Evolutionary conservation across 2,329 filamentous ascomycete genomes (phyloP).

Genomic region (Cadophora sp.): DNA sequence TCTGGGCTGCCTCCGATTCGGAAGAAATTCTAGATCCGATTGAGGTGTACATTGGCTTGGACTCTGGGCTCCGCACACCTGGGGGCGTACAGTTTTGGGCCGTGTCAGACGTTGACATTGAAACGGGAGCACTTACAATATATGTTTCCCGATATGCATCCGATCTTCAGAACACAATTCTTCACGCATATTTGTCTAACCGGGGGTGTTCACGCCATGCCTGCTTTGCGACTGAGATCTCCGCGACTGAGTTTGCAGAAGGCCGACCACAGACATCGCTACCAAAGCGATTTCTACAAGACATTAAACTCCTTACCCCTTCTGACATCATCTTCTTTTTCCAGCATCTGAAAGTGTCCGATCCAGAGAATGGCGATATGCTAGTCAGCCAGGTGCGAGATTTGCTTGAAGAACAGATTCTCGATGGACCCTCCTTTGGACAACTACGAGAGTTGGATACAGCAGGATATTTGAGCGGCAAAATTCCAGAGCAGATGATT

Average conservation of each 20-base stretch:
- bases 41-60: constrained; percentile 17
- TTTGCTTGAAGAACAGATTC: constrained; percentile 20
- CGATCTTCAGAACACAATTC: constrained; percentile 11
- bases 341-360: constrained; percentile 15
- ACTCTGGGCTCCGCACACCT: constrained; percentile 17
- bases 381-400: not conserved
- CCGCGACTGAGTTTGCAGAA: not conserved
- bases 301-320: constrained; percentile 15
- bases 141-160: constrained; percentile 18
- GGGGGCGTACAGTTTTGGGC: constrained; percentile 17
- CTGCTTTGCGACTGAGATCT: constrained; percentile 14
- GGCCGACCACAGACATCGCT: constrained; percentile 7
- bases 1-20: constrained; percentile 15
- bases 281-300: constrained; percentile 12
- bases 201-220: constrained; percentile 15
- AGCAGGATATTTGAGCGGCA: constrained; percentile 19
- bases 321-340: constrained; percentile 19
- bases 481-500: constrained; percentile 20
- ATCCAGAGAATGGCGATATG: constrained; percentile 11
- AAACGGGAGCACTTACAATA: constrained; percentile 17
- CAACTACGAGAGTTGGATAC: constrained; percentile 18
- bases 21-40: constrained; percentile 19
- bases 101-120: constrained; percentile 13
- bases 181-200: constrained; percentile 18
- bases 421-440: constrained; percentile 18